Evolutionary conservation across 2,329 filamentous ascomycete species (phyloP).

Genomic region (Pseudocercospora macadamiae): DNA sequence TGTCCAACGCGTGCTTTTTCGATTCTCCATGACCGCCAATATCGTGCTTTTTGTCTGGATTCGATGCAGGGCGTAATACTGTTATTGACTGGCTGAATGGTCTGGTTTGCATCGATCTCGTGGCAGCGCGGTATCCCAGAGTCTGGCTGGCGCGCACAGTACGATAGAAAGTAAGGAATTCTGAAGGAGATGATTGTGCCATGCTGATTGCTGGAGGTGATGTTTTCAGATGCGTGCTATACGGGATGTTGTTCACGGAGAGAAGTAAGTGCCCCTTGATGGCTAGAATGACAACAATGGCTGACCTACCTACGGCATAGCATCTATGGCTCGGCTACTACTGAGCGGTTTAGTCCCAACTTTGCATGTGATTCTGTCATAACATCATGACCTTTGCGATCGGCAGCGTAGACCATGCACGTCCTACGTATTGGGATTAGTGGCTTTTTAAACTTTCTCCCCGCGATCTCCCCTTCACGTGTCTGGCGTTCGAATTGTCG

Average conservation of each 20-base stretch:
- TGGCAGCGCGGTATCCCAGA: not conserved
- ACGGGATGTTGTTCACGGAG: not conserved
- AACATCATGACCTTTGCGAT: not conserved
- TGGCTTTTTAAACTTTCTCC: not conserved
- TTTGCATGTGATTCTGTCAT: not conserved
- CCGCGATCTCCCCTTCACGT: not conserved
- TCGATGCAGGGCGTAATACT: slow-evolving; percentile 8
- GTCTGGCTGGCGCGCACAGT: slow-evolving; percentile 5
- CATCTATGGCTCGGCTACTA: not conserved
- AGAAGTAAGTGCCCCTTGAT: not conserved
- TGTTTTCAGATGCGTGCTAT: not conserved
- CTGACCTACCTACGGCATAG: not conserved
- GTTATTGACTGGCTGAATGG: slow-evolving; percentile 19
- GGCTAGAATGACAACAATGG: not conserved
- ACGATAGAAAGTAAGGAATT: slow-evolving; percentile 46
- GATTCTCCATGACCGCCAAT: slow-evolving; percentile 22
- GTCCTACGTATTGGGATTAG: not conserved
- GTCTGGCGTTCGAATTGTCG: not conserved
- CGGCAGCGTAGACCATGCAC: not conserved
- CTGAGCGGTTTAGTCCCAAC: not conserved
- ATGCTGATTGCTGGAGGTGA: slow-evolving; percentile 28
- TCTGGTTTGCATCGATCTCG: not conserved
- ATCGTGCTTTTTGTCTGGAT: slow-evolving; percentile 23
- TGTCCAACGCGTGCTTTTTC: slow-evolving; percentile 32
- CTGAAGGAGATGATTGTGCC: slow-evolving; percentile 40